A percentile compares a stretch with the other conserved stretches of the same genome.
Evolutionary conservation across 1,139 yeast species (phyloP).

Genomic region (Scheffersomyces stambukii): DNA sequence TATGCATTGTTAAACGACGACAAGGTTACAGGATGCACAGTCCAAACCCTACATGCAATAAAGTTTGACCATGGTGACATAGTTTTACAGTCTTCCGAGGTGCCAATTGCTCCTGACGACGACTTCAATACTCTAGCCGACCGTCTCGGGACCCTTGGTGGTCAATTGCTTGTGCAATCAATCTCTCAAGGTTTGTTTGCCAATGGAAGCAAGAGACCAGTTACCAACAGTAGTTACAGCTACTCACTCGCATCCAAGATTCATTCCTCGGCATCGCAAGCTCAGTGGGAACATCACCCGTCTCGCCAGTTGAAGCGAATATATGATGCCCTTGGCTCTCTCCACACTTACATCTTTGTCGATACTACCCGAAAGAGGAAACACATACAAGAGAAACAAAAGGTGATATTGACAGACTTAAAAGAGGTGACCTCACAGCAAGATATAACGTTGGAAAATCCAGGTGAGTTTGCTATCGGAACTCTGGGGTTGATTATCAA

Average conservation of each 20-base stretch:
- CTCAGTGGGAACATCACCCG: slow-evolving; percentile 41
- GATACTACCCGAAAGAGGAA: slow-evolving; percentile 25
- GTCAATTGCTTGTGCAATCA: slow-evolving; percentile 47
- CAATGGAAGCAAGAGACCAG: slow-evolving; percentile 3
- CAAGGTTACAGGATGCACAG: slow-evolving; percentile 69
- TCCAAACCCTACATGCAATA: slow-evolving; percentile 86
- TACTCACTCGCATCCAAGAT: slow-evolving; percentile 60
- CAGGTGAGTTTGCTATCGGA: slow-evolving; percentile 41
- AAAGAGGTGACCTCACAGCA: slow-evolving; percentile 2
- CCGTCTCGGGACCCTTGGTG: slow-evolving; percentile 57
- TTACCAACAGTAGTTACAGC: slow-evolving; percentile 18
- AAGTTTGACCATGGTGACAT: slow-evolving; percentile 80
- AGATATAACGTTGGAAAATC: slow-evolving; percentile 10
- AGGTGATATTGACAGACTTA: slow-evolving; percentile 46
- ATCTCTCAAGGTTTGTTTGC: slow-evolving; percentile 26
- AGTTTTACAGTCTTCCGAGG: slow-evolving; percentile 50
- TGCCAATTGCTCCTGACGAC: slow-evolving; percentile 37
- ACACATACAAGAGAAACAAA: slow-evolving; percentile 24
- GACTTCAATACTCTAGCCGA: slow-evolving; percentile 38
- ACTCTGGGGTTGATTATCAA: slow-evolving; percentile 29
- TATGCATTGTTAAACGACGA: slow-evolving; percentile 68
- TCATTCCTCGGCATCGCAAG: slow-evolving; percentile 31
- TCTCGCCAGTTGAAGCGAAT: slow-evolving; percentile 40
- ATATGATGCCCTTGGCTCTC: slow-evolving; percentile 55
- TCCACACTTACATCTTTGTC: slow-evolving; percentile 45